A percentile compares a stretch with the other conserved stretches of the same genome.
phyloP scores from a whole-genome alignment of 805 yeast species.

The Vanderwaltozyma yarrowii region DNA sequence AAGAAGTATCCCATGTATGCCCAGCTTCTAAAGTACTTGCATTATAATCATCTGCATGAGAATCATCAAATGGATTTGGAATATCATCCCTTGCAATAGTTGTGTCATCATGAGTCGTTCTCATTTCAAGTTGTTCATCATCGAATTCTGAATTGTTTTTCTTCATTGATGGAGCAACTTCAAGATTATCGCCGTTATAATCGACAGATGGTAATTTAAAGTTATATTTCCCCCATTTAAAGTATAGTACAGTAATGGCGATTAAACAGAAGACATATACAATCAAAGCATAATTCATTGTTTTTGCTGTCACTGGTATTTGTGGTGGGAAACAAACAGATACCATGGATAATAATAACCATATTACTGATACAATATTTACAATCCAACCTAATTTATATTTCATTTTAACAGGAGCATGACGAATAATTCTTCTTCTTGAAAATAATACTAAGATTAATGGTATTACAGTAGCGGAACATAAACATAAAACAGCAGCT shows the following conservation, averaged over 20 bases:
- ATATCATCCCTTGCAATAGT: neutral
- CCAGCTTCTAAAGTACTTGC: no score
- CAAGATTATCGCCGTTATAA: slow-evolving; percentile 16
- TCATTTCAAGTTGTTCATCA: neutral
- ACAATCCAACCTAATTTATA: slow-evolving; percentile 52
- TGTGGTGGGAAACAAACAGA: slow-evolving; percentile 66
- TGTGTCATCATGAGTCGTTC: neutral
- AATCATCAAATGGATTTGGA: slow-evolving; percentile 2
- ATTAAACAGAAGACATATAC: slow-evolving; percentile 45
- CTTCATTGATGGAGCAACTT: neutral
- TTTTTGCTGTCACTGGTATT: slow-evolving; percentile 36
- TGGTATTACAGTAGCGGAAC: slow-evolving; percentile 71
- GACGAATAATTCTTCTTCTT: slow-evolving; percentile 49
- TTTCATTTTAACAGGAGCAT: slow-evolving; percentile 56
- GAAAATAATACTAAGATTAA: slow-evolving; percentile 51
- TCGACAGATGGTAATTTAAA: slow-evolving; percentile 53
- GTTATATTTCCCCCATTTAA: slow-evolving; percentile 48
- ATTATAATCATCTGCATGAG: neutral
- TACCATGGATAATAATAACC: slow-evolving; percentile 49
- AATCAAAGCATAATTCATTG: slow-evolving; percentile 47
- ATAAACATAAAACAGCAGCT: slow-evolving; percentile 64
- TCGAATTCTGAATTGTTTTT: neutral
- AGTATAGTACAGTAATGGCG: slow-evolving; percentile 40
- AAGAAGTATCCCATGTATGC: neutral
- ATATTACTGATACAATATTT: slow-evolving; percentile 46